Percentiles rank a stretch among this genome's conserved stretches.
Evolutionary conservation across 2,329 filamentous ascomycete species (phyloP).

Genomic region (Beauveria medogensis): DNA sequence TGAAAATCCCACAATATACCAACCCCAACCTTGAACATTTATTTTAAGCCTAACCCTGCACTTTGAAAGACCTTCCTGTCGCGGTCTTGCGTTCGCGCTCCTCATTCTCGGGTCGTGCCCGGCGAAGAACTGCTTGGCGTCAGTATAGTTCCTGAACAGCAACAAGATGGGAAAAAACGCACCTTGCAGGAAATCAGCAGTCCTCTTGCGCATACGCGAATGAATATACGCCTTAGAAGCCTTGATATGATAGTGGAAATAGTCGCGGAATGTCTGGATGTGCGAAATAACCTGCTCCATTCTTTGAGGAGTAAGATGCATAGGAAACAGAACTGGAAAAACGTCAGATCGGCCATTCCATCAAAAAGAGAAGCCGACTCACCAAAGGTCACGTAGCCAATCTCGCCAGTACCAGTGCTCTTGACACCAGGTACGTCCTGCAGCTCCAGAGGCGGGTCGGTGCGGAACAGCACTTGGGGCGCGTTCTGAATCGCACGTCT

Average conservation of each 20-base stretch:
- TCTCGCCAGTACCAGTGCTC: conserved; percentile 68
- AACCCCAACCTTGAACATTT: neutral
- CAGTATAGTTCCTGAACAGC: neutral
- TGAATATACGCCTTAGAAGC: conserved; percentile 99
- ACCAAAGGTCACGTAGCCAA: conserved; percentile 99
- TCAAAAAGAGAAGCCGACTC: conserved; percentile 21
- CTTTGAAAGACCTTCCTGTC: conserved; percentile 84
- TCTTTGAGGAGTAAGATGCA: conserved; percentile 83
- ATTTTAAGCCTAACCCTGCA: conserved; percentile 30
- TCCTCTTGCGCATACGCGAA: conserved; percentile 94
- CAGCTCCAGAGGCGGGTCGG: conserved; percentile 86
- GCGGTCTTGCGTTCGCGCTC: conserved; percentile 98
- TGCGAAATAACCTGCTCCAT: conserved; percentile 95
- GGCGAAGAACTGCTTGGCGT: conserved; percentile 65
- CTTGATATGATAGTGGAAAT: conserved; percentile 99
- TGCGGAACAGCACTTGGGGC: conserved; percentile 92
- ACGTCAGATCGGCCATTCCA: conserved; percentile 14
- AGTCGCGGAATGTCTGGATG: conserved; percentile 99
- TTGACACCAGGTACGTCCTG: conserved; percentile 79
- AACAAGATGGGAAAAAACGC: conserved; percentile 23
- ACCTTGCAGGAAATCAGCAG: conserved; percentile 97
- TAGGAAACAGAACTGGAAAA: conserved; percentile 75
- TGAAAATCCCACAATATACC: neutral
- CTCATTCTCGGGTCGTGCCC: conserved; percentile 89
- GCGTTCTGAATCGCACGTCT: conserved; percentile 95